phyloP scores from a whole-genome alignment of 257 asterid genomes.

The Solanum tarapatanum region DNA sequence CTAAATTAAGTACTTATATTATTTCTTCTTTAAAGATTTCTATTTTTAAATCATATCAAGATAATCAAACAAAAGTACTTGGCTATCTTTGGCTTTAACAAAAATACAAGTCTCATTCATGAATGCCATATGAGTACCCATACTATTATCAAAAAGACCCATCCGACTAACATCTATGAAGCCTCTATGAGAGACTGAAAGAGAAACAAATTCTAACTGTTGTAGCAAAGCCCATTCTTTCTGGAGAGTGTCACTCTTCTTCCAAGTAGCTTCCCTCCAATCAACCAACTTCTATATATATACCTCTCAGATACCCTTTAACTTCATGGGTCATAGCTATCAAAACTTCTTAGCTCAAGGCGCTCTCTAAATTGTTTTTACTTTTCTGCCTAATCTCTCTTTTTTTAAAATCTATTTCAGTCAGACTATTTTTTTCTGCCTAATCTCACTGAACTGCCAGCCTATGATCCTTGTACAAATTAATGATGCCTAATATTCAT shows the following conservation, averaged over 20 bases:
- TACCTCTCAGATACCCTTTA: neutral
- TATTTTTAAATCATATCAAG: neutral
- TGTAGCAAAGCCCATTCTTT: neutral
- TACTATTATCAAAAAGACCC: neutral
- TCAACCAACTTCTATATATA: neutral
- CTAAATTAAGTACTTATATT: neutral
- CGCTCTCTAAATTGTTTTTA: neutral
- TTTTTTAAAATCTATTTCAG: neutral
- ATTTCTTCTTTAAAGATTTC: neutral
- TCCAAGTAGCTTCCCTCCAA: neutral
- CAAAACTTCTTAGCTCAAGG: neutral
- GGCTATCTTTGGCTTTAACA: neutral
- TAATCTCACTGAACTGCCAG: neutral
- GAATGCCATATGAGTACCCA: neutral
- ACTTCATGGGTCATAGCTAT: neutral
- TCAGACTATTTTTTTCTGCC: neutral
- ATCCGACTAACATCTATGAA: neutral
- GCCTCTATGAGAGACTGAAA: neutral
- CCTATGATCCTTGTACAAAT: neutral
- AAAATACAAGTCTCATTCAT: neutral
- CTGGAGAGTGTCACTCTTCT: neutral
- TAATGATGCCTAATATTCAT: neutral
- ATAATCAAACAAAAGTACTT: neutral
- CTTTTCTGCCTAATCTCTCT: neutral
- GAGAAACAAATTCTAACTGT: neutral